Percentiles rank a stretch among this genome's conserved stretches.
phyloP scores from a whole-genome alignment of 148 eudicot species.

The Diospyros kaki region DNA sequence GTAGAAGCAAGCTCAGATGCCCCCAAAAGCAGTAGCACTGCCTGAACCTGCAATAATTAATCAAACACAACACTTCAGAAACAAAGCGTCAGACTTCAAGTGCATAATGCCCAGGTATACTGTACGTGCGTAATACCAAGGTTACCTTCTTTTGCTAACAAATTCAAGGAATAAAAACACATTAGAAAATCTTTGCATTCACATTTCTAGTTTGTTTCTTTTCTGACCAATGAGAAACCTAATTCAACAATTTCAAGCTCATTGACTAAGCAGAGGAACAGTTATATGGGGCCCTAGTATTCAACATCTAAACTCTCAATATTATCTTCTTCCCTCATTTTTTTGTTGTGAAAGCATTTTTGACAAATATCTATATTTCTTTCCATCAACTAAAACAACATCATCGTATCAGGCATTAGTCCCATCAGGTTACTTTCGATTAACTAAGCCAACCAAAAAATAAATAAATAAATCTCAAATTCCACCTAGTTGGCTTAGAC shows the following conservation, averaged over 20 bases:
- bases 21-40: constrained; percentile 56
- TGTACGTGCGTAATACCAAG: not conserved
- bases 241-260: not conserved
- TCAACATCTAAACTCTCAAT: not conserved
- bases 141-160: not conserved
- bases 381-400: too few species aligned
- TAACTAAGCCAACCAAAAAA: not conserved
- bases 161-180: not conserved
- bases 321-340: not conserved
- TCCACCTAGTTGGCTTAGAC: not conserved
- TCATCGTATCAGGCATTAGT: too few species aligned
- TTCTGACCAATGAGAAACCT: not conserved
- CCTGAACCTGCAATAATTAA: constrained; percentile 46
- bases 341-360: not conserved
- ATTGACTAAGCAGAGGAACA: too few species aligned
- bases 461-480: not conserved
- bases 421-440: too few species aligned
- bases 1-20: constrained; percentile 43
- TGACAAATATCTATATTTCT: too few species aligned
- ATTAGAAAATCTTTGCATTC: not conserved
- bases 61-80: constrained; percentile 1
- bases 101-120: too few species aligned
- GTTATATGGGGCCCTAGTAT: not conserved
- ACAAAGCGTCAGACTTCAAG: not conserved
- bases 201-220: not conserved